Evolutionary conservation across 2,329 filamentous ascomycete species (phyloP).

Genomic region (Xylariaceae sp.): DNA sequence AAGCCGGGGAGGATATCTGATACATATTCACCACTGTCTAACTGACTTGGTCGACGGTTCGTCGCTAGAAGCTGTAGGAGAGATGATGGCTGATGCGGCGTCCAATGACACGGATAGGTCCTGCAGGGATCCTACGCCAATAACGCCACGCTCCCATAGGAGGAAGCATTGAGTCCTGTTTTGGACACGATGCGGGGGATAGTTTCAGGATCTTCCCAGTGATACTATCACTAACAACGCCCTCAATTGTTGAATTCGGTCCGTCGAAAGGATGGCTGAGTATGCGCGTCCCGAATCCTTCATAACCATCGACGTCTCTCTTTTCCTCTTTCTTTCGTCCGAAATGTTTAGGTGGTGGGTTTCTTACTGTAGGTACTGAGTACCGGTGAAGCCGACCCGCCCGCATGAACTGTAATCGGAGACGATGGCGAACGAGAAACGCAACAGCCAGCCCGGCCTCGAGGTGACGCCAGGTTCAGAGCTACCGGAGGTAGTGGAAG

Average conservation of each 20-base stretch:
- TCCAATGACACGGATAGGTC: background rate
- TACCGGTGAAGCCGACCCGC: slow-evolving; percentile 4
- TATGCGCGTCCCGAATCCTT: background rate
- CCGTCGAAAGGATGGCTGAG: background rate
- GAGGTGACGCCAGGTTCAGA: slow-evolving; percentile 26
- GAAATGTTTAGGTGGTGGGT: background rate
- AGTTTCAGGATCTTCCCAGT: background rate
- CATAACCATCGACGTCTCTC: background rate
- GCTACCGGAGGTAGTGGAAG: slow-evolving; percentile 24
- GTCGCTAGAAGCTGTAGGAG: background rate
- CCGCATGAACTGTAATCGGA: slow-evolving; percentile 1
- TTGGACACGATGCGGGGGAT: background rate
- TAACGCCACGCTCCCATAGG: background rate
- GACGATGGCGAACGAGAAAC: slow-evolving; percentile 5
- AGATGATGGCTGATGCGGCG: background rate
- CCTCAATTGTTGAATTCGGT: background rate
- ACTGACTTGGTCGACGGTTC: background rate
- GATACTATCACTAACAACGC: background rate
- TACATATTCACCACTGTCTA: background rate
- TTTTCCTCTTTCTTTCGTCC: background rate
- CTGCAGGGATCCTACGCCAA: background rate
- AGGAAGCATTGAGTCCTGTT: background rate
- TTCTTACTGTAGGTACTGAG: background rate
- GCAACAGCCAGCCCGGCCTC: slow-evolving; percentile 22
- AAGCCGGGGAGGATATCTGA: background rate